Percentiles rank a stretch among this genome's conserved stretches.
Evolutionary conservation across 352 stramenopile genomes (phyloP).

Genomic region (Globisporangium mamillatum): DNA sequence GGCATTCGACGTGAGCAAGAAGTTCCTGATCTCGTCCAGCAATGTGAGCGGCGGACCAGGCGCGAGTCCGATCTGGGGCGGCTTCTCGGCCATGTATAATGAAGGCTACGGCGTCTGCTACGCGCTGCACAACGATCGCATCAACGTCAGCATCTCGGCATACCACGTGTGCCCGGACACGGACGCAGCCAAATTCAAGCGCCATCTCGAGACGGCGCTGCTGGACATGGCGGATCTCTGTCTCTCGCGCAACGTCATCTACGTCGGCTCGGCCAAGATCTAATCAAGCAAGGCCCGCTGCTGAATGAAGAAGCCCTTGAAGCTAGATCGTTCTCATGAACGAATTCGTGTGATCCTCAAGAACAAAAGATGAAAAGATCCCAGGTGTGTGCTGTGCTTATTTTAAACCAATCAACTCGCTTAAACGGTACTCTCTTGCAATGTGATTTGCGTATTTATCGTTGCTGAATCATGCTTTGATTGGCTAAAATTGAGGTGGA

Average conservation of each 20-base stretch:
- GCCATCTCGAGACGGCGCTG: constrained; percentile 91
- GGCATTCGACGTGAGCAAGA: constrained; percentile 92
- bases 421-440: not conserved
- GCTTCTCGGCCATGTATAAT: constrained; percentile 94
- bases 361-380: constrained; percentile 1
- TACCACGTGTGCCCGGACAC: constrained; percentile 83
- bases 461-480: constrained; percentile 11
- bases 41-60: constrained; percentile 93
- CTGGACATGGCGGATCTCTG: constrained; percentile 95
- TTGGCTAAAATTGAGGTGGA: constrained; percentile 17
- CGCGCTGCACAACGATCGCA: constrained; percentile 91
- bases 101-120: constrained; percentile 97
- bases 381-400: not conserved
- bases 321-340: too few relatives aligned
- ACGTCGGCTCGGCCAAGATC: constrained; percentile 87
- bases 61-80: constrained; percentile 94
- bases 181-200: constrained; percentile 83
- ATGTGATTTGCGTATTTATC: not conserved
- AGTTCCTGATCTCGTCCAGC: constrained; percentile 94
- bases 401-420: constrained; percentile 28
- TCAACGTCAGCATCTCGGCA: constrained; percentile 95
- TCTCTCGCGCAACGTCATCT: constrained; percentile 86
- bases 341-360: not conserved
- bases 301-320: not conserved
- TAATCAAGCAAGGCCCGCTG: constrained; percentile 21